Evolutionary conservation across 2,329 filamentous ascomycete species (phyloP).

Genomic region (Amesomyces nigricolor): DNA sequence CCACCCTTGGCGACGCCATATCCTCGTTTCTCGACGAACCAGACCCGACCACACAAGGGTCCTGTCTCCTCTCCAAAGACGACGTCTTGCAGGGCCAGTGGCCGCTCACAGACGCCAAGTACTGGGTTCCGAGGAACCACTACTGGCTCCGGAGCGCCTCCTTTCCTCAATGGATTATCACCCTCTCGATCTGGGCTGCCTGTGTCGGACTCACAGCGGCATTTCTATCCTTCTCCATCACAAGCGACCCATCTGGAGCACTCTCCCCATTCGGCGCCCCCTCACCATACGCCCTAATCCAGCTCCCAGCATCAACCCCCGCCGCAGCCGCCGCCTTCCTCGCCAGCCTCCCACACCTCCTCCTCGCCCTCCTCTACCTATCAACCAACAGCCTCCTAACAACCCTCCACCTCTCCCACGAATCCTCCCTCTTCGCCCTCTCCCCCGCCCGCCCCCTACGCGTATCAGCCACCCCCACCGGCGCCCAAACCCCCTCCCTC

Average conservation of each 20-base stretch:
- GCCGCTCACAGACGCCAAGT: conserved; percentile 36
- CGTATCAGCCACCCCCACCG: conserved; percentile 39
- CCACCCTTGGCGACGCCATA: conserved; percentile 48
- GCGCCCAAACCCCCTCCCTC: conserved; percentile 42
- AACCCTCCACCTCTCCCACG: conserved; percentile 45
- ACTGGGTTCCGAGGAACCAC: conserved; percentile 37
- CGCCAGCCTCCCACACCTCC: conserved; percentile 44
- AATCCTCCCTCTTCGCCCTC: conserved; percentile 41
- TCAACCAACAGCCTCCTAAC: conserved; percentile 43
- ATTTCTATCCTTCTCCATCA: conserved; percentile 36
- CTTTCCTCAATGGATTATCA: conserved; percentile 38
- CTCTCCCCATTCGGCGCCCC: conserved; percentile 38
- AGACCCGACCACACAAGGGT: conserved; percentile 39
- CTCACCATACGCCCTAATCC: conserved; percentile 31
- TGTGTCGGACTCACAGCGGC: conserved; percentile 36
- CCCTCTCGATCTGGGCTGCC: conserved; percentile 35
- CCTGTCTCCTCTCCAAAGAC: conserved; percentile 43
- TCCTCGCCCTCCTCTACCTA: conserved; percentile 45
- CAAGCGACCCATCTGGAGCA: conserved; percentile 25
- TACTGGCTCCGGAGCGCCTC: conserved; percentile 44
- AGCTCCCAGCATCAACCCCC: conserved; percentile 14
- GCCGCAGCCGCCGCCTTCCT: conserved; percentile 34
- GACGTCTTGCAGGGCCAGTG: conserved; percentile 42
- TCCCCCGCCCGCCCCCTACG: conserved; percentile 35
- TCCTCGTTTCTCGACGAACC: conserved; percentile 44